Evolutionary conservation across 2,329 filamentous ascomycete species (phyloP).

Genomic region (Penicillium sp.): DNA sequence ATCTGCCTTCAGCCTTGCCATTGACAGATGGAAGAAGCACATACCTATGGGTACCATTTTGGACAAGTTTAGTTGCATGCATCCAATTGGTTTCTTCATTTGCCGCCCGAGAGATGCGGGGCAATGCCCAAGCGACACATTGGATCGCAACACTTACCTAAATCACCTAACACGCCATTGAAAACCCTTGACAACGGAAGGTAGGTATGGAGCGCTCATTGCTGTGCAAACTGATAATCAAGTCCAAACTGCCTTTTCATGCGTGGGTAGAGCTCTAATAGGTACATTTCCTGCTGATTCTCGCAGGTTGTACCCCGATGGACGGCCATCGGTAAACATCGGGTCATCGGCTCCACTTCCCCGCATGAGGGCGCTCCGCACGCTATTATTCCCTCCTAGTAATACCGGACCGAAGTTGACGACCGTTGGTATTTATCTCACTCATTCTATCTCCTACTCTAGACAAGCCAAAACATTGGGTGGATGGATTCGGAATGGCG

Average conservation of each 20-base stretch:
- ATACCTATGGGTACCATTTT: neutral
- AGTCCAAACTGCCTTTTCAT: too few relatives aligned
- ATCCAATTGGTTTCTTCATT: neutral
- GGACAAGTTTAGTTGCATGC: neutral
- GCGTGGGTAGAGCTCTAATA: too few relatives aligned
- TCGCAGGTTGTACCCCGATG: too few relatives aligned
- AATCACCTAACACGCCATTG: too few relatives aligned
- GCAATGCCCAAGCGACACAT: too few relatives aligned
- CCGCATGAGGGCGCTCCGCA: neutral
- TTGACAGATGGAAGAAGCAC: neutral
- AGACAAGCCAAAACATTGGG: neutral
- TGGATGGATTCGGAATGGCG: slow-evolving; percentile 14
- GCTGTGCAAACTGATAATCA: too few relatives aligned
- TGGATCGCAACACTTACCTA: too few relatives aligned
- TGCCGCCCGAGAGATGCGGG: neutral
- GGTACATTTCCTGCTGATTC: too few relatives aligned
- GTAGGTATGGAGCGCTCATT: too few relatives aligned
- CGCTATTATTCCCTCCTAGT: neutral
- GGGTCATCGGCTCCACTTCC: slow-evolving; percentile 9
- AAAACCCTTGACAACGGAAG: too few relatives aligned
- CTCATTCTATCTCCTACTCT: neutral
- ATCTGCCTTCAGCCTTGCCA: neutral
- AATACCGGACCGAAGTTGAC: neutral
- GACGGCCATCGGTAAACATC: too few relatives aligned
- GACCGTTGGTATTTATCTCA: neutral